phyloP scores from a whole-genome alignment of 495 filamentous ascomycete genomes.

The Cudoniella acicularis region DNA sequence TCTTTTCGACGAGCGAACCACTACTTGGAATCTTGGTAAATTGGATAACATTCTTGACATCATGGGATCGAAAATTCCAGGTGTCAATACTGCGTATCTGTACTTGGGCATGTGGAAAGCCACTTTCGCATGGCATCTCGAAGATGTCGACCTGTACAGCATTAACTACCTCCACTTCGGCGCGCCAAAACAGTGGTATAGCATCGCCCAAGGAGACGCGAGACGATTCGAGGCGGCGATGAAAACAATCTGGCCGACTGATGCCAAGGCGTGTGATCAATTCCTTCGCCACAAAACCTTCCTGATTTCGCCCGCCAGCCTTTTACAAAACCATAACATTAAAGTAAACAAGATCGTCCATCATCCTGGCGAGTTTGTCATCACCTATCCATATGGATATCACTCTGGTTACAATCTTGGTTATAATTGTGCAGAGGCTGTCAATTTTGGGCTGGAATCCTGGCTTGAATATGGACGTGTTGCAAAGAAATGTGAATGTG shows the following conservation, averaged over 20 bases:
- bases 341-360: slow-evolving; percentile 95
- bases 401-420: slow-evolving; percentile 98
- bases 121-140: slow-evolving; percentile 97
- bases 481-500: slow-evolving; percentile 96
- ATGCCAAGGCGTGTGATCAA: slow-evolving; percentile 95
- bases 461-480: slow-evolving; percentile 95
- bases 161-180: slow-evolving; percentile 99
- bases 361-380: slow-evolving; percentile 95
- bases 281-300: slow-evolving; percentile 98
- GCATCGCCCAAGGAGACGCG: slow-evolving; percentile 96
- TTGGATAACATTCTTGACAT: slow-evolving; percentile 92
- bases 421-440: slow-evolving; percentile 98
- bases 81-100: slow-evolving; percentile 97
- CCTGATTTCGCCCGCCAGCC: slow-evolving; percentile 85
- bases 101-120: slow-evolving; percentile 99
- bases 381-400: slow-evolving; percentile 97
- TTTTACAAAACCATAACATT: slow-evolving; percentile 86
- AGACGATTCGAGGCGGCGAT: slow-evolving; percentile 90
- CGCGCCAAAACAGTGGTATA: slow-evolving; percentile 99
- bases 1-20: slow-evolving; percentile 85
- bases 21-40: slow-evolving; percentile 90
- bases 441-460: slow-evolving; percentile 93
- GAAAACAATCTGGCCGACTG: slow-evolving; percentile 91
- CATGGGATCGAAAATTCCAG: slow-evolving; percentile 89
- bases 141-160: slow-evolving; percentile 98